Percentiles rank a stretch among this genome's conserved stretches.
Conservation (phyloP, 2,329 filamentous ascomycete genomes). For the Fusarium penzigii region DNA sequence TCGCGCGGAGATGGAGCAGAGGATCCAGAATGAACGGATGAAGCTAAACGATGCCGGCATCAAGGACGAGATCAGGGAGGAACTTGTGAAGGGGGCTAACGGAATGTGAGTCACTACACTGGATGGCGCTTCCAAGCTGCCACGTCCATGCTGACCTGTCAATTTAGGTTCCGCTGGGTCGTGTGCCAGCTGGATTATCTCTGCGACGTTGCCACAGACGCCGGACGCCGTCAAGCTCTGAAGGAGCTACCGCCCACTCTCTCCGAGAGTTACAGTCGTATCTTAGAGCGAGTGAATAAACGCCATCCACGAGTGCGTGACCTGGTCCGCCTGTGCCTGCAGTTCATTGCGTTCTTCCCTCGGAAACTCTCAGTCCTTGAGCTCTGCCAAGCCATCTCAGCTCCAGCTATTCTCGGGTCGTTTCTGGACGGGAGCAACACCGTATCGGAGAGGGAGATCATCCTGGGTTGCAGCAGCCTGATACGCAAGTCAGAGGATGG, state of each 20-base stretch:
- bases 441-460: constrained; percentile 4
- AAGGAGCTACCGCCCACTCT: constrained; percentile 5
- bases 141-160: not conserved
- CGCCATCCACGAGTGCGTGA: not conserved
- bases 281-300: not conserved
- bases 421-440: not conserved
- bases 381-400: constrained; percentile 11
- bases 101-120: constrained; percentile 8
- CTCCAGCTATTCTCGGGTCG: accelerated
- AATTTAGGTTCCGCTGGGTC: constrained; percentile 21
- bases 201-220: constrained; percentile 6
- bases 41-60: not conserved
- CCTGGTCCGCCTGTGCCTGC: constrained; percentile 9
- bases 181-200: constrained; percentile 21
- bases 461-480: constrained; percentile 11
- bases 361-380: not conserved
- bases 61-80: constrained; percentile 9
- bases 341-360: not conserved
- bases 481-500: not conserved
- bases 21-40: not conserved
- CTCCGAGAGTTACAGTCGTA: constrained; percentile 8
- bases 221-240: constrained; percentile 9
- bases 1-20: constrained; percentile 7
- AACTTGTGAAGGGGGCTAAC: constrained; percentile 2
- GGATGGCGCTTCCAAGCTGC: accelerated